A percentile compares a stretch with the other conserved stretches of the same genome.
These are phyloP conservation scores for Calonectria pseudoreteaudii DNA, from an alignment of 2,329 filamentous ascomycete species.

Conservation along the genomic window DNA sequence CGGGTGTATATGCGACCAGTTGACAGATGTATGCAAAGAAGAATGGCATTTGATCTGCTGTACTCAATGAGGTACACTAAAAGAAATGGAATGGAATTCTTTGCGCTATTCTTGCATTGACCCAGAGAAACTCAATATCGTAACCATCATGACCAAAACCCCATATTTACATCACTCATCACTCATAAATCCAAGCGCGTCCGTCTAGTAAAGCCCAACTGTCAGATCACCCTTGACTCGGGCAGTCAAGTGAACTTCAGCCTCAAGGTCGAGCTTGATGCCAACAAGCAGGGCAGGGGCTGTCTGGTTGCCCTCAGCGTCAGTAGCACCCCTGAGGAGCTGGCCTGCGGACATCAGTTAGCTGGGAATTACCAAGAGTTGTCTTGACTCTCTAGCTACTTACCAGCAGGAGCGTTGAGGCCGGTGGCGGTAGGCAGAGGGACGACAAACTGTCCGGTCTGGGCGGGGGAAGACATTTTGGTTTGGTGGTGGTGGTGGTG, in stretches of 20 bases:
- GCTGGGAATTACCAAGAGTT: not conserved
- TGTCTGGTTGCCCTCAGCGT: constrained; percentile 68
- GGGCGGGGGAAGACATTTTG: constrained; percentile 11
- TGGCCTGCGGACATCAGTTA: constrained; percentile 50
- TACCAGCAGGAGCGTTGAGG: constrained; percentile 48
- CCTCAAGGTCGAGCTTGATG: constrained; percentile 72
- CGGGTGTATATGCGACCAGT: not conserved
- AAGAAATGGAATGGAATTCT: not conserved
- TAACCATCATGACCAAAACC: not conserved
- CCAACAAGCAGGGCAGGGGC: constrained; percentile 68
- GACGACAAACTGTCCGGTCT: constrained; percentile 38
- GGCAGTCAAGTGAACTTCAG: constrained; percentile 71
- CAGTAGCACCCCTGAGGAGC: constrained; percentile 67
- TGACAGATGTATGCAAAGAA: not conserved
- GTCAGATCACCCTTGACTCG: constrained; percentile 70
- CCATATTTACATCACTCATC: not conserved
- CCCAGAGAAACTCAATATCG: not conserved
- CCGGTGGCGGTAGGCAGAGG: constrained; percentile 46
- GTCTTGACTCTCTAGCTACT: constrained; percentile 11
- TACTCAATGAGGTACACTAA: not conserved
- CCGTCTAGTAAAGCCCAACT: constrained; percentile 50
- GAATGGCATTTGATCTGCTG: not conserved
- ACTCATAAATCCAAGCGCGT: not conserved
- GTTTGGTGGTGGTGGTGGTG: not conserved
- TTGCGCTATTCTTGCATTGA: not conserved